A percentile compares a stretch with the other conserved stretches of the same genome.
Conservation (phyloP, 2,329 filamentous ascomycete species). For the Arthrobotrys sinensis region DNA sequence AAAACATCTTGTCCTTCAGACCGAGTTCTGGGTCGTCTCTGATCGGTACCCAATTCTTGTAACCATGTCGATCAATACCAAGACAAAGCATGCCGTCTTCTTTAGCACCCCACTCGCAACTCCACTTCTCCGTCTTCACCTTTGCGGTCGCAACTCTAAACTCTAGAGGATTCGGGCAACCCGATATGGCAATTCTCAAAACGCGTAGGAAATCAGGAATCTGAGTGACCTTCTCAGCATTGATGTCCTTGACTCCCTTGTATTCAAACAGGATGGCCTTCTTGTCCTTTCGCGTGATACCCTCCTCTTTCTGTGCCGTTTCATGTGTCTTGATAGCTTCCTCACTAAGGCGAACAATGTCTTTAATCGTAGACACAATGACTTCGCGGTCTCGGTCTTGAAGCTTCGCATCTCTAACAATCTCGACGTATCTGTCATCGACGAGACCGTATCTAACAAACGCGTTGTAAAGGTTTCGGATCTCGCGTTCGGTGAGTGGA, state of each 20-base stretch:
- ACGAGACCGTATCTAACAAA: conserved; percentile 93
- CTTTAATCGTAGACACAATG: conserved; percentile 80
- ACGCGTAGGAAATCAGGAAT: conserved; percentile 90
- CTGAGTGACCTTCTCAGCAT: conserved; percentile 94
- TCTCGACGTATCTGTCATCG: conserved; percentile 87
- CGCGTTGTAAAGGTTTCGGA: conserved; percentile 88
- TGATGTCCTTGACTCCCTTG: conserved; percentile 91
- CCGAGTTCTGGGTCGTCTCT: conserved; percentile 90
- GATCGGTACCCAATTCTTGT: conserved; percentile 95
- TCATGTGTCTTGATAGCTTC: conserved; percentile 78
- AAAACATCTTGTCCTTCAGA: conserved; percentile 90
- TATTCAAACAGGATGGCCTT: conserved; percentile 98
- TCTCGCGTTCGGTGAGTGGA: conserved; percentile 93
- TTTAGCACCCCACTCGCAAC: conserved; percentile 89
- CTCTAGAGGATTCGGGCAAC: conserved; percentile 77
- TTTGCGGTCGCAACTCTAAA: conserved; percentile 95
- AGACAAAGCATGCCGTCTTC: conserved; percentile 98
- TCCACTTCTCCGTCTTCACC: conserved; percentile 81
- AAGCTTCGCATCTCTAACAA: conserved; percentile 88
- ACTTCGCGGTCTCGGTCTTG: conserved; percentile 85
- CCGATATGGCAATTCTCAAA: conserved; percentile 79
- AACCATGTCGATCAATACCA: conserved; percentile 92
- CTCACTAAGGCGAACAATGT: conserved; percentile 76
- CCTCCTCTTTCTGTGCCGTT: conserved; percentile 80
- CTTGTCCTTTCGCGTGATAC: conserved; percentile 85